These are phyloP conservation scores for Penicillium sp. DNA, from an alignment of 2,329 filamentous ascomycete species.

Conservation along the genomic window DNA sequence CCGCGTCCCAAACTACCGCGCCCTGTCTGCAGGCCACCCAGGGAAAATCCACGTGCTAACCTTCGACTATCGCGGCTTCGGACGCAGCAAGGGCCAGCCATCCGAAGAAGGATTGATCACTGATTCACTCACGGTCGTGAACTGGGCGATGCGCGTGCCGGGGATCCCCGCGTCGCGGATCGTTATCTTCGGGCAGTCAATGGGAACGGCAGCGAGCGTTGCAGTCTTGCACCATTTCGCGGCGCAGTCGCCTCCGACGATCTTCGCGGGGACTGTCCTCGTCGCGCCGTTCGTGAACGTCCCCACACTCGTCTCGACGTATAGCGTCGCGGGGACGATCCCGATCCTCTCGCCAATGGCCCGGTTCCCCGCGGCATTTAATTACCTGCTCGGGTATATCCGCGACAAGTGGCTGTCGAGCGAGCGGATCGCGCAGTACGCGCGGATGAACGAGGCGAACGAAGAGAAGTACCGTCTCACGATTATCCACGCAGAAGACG, in stretches of 20 bases:
- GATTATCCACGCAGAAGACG: constrained; percentile 43
- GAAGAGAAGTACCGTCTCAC: constrained; percentile 35
- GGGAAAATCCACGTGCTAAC: constrained; percentile 61
- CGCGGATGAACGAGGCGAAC: constrained; percentile 17
- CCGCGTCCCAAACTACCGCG: constrained; percentile 61
- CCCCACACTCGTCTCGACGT: constrained; percentile 59
- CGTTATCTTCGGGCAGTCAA: constrained; percentile 63
- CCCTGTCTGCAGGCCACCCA: constrained; percentile 44
- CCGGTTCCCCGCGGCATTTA: constrained; percentile 44
- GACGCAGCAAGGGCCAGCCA: constrained; percentile 57
- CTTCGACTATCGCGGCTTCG: constrained; percentile 60
- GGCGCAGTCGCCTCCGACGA: constrained; percentile 45
- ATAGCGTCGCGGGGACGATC: constrained; percentile 60
- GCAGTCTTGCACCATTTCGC: constrained; percentile 53
- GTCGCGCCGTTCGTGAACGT: constrained; percentile 64
- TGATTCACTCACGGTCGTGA: constrained; percentile 58
- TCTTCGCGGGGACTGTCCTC: constrained; percentile 61
- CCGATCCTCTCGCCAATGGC: constrained; percentile 60
- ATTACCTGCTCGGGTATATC: constrained; percentile 21
- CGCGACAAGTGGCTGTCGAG: constrained; percentile 21
- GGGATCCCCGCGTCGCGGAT: constrained; percentile 60
- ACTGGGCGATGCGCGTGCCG: constrained; percentile 60
- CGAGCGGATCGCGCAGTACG: constrained; percentile 8
- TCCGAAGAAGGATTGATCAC: constrained; percentile 60
- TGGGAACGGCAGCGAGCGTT: constrained; percentile 61